phyloP scores from a whole-genome alignment of 2,329 filamentous ascomycete genomes.

The Lachnellula suecica region DNA sequence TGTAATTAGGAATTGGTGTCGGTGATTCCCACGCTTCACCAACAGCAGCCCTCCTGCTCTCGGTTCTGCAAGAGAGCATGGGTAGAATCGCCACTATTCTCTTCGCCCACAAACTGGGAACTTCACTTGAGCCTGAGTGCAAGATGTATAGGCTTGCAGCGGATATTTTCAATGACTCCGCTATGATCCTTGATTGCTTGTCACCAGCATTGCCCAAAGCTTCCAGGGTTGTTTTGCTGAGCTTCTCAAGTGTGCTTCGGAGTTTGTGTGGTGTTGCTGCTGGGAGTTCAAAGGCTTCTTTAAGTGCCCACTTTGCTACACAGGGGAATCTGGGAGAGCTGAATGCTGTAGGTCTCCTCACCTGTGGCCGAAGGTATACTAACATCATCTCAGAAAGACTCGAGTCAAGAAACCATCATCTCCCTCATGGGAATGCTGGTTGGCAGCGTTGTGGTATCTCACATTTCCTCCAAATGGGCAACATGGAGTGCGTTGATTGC shows the following conservation, averaged over 20 bases:
- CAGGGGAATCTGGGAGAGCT: conserved; percentile 88
- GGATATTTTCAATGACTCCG: conserved; percentile 69
- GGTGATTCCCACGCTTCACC: conserved; percentile 65
- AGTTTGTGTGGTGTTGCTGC: conserved; percentile 86
- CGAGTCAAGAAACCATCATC: conserved; percentile 92
- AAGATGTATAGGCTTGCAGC: conserved; percentile 70
- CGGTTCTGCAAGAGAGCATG: conserved; percentile 63
- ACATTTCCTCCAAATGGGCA: conserved; percentile 66
- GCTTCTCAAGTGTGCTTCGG: conserved; percentile 59
- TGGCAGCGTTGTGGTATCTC: conserved; percentile 78
- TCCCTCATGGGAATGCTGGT: conserved; percentile 83
- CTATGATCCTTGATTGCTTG: conserved; percentile 69
- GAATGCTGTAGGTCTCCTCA: conserved; percentile 64
- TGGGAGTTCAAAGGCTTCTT: conserved; percentile 83
- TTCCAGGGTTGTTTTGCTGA: conserved; percentile 55
- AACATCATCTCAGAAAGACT: conserved; percentile 61
- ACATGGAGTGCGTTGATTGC: conserved; percentile 74
- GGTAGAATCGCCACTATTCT: conserved; percentile 67
- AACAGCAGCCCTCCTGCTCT: conserved; percentile 64
- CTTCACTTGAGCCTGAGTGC: conserved; percentile 68
- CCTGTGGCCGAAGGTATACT: background rate
- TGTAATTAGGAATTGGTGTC: conserved; percentile 57
- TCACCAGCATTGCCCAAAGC: conserved; percentile 62
- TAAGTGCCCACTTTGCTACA: conserved; percentile 88
- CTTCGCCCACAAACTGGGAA: conserved; percentile 67